Evolutionary conservation across 2,329 filamentous ascomycete species (phyloP).

Genomic region (Epicoccum nigrum): DNA sequence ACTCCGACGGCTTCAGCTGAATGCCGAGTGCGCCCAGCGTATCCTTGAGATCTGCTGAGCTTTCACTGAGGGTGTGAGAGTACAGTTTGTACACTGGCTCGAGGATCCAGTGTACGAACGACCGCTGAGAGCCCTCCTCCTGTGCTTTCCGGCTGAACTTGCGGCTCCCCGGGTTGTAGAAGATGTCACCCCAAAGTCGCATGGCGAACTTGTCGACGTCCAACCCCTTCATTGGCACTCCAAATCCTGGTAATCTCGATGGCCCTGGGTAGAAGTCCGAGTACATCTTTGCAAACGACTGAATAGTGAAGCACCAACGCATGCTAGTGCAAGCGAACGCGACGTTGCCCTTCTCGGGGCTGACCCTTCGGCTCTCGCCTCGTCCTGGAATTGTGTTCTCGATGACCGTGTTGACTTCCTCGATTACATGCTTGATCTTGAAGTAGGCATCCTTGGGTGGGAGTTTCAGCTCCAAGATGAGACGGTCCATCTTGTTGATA

Average conservation of each 20-base stretch:
- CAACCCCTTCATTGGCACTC: constrained; percentile 53
- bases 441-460: constrained; percentile 97
- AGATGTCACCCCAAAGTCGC: constrained; percentile 94
- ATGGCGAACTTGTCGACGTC: constrained; percentile 82
- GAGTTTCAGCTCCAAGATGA: constrained; percentile 92
- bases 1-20: constrained; percentile 86
- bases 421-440: constrained; percentile 98
- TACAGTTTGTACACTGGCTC: constrained; percentile 99
- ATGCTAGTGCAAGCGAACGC: constrained; percentile 91
- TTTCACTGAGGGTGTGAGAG: constrained; percentile 91
- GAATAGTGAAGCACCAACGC: constrained; percentile 95
- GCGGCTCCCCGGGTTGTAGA: constrained; percentile 88
- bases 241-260: constrained; percentile 41
- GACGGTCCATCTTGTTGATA: constrained; percentile 95
- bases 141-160: constrained; percentile 88
- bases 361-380: constrained; percentile 80
- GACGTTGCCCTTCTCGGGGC: constrained; percentile 98
- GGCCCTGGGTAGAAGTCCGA: constrained; percentile 78
- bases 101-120: constrained; percentile 92
- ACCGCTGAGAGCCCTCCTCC: constrained; percentile 79
- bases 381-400: constrained; percentile 82
- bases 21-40: constrained; percentile 84
- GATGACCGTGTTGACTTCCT: constrained; percentile 96
- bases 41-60: constrained; percentile 79
- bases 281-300: constrained; percentile 96